Evolutionary conservation across 2,329 filamentous ascomycete genomes (phyloP).

Genomic region (Exophiala sp.): DNA sequence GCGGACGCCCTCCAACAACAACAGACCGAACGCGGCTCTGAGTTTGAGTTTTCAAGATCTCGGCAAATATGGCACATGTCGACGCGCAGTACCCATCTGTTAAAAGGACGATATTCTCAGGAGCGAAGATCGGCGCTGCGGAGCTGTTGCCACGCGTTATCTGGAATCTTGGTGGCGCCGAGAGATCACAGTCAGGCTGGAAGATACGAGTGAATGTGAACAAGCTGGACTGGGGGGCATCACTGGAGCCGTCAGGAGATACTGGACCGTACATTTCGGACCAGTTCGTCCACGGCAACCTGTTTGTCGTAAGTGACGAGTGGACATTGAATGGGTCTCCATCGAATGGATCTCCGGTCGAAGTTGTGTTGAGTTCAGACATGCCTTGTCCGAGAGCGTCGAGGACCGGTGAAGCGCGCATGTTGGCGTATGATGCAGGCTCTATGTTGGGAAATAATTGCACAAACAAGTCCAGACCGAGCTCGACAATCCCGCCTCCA

Average conservation of each 20-base stretch:
- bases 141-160: slow-evolving; percentile 18
- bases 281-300: slow-evolving; percentile 39
- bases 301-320: slow-evolving; percentile 29
- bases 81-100: slow-evolving; percentile 55
- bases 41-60: slow-evolving; percentile 43
- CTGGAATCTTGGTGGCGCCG: not conserved
- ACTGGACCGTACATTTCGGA: slow-evolving; percentile 39
- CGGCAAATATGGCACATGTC: slow-evolving; percentile 54
- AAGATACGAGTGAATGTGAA: slow-evolving; percentile 36
- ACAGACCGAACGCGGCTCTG: not conserved
- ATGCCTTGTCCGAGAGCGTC: slow-evolving; percentile 33
- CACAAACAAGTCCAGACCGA: slow-evolving; percentile 47
- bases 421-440: slow-evolving; percentile 42
- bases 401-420: slow-evolving; percentile 39
- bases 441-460: slow-evolving; percentile 47
- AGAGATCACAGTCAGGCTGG: slow-evolving; percentile 16
- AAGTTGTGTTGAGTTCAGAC: slow-evolving; percentile 2
- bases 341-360: slow-evolving; percentile 12
- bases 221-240: no score
- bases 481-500: slow-evolving; percentile 49
- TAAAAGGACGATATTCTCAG: slow-evolving; percentile 39
- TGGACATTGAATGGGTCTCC: slow-evolving; percentile 32
- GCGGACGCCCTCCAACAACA: not conserved
- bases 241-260: not conserved
- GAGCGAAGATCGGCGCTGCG: slow-evolving; percentile 31